Evolutionary conservation across 2,329 filamentous ascomycete genomes (phyloP).

Genomic region (Myriosclerotinia scirpicola): DNA sequence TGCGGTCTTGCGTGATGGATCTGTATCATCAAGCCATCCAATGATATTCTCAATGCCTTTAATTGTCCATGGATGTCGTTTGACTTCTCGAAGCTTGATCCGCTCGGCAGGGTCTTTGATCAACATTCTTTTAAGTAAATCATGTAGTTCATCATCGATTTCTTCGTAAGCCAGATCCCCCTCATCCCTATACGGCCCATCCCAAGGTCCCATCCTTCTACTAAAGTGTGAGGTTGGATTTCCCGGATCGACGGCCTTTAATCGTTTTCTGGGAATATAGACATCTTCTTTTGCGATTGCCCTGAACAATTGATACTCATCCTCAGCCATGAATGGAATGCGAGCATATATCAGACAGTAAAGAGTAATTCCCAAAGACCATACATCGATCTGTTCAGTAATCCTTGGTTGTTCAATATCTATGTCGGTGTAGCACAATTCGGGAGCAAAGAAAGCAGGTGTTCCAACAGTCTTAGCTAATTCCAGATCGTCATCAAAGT

Average conservation of each 20-base stretch:
- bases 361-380: slow-evolving; percentile 93
- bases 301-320: slow-evolving; percentile 88
- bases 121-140: slow-evolving; percentile 77
- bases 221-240: slow-evolving; percentile 57
- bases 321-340: slow-evolving; percentile 88
- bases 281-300: slow-evolving; percentile 92
- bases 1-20: slow-evolving; percentile 73
- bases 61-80: slow-evolving; percentile 89
- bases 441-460: slow-evolving; percentile 94
- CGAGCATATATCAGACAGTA: slow-evolving; percentile 95
- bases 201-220: slow-evolving; percentile 47
- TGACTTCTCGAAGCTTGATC: slow-evolving; percentile 88
- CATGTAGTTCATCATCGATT: slow-evolving; percentile 74
- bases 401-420: slow-evolving; percentile 70
- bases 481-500: slow-evolving; percentile 90
- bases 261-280: slow-evolving; percentile 77
- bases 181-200: slow-evolving; percentile 71
- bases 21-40: slow-evolving; percentile 91
- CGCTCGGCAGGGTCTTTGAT: slow-evolving; percentile 86
- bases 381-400: slow-evolving; percentile 92
- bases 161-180: slow-evolving; percentile 82
- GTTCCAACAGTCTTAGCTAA: slow-evolving; percentile 98
- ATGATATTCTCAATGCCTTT: slow-evolving; percentile 71
- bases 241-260: slow-evolving; percentile 70
- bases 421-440: slow-evolving; percentile 86